Base-by-base conservation (phyloP, 2,329 filamentous ascomycete genomes). In the Coniochaeta pulveracea region DNA sequence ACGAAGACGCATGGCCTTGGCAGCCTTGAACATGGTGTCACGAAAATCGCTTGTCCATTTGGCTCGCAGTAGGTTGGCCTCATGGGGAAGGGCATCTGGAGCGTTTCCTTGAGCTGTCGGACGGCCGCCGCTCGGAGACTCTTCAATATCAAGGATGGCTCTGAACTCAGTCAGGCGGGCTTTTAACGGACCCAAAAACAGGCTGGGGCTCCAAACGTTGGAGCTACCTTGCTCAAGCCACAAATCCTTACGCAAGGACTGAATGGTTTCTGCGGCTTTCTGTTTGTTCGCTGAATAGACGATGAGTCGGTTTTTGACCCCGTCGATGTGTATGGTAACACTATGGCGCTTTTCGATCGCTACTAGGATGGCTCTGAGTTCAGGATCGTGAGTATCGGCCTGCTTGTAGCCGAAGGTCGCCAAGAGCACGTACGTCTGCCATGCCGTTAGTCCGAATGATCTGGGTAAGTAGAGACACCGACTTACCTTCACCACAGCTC, bases 151-250 rank as follows among this genome's bases (percentile, higher is more conserved):
- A 7, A 42, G 37, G 10, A 37, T 14, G 3, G 30, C 31, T 4
- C 19, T 26, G 17, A 38, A 23, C 10, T n/a, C 11, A 12, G 6
- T 6, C 8, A 26, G 26, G 4, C 35, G 28, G 3, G 26, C 16
- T 12, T 17, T 33, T 4, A 35, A 34, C 5, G 41, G 38, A 18
- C 33, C 21, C 24, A 45, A 22, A n/a, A 46, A 26, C 12, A 37
- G 24, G 8, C 11, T 34, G 3, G 39, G 21, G 10, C 34, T 36
- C 44, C 44, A 46, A 26, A 43, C 33, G 11, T 9, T 35, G 10
- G 31, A 33, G 7, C 42, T 39, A 8, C 32, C 38, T 1, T 35
- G 16, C 8, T 33, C 37, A 12, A 37, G 26, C 2, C 28, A 14
- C 11, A 43, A 25, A 6, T 25, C 19, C 9, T 29, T 10, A 3